Conservation (phyloP, 2,329 filamentous ascomycete genomes). For the Cladosporium phlei region DNA sequence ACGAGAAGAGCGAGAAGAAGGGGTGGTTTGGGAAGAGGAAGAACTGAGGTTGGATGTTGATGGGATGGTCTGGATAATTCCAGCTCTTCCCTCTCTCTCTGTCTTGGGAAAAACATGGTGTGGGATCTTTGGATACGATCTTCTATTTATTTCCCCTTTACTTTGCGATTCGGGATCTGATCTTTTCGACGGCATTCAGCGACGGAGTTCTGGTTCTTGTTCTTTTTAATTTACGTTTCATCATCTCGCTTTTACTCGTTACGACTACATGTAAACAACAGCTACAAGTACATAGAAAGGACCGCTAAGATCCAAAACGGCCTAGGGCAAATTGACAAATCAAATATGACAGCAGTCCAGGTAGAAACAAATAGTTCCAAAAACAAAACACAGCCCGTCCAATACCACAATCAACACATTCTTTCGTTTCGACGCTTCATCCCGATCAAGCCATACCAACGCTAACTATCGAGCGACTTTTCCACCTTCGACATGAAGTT, state of each 20-base stretch:
- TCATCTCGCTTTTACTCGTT: not conserved
- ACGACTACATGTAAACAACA: no score
- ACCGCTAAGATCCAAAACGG: no score
- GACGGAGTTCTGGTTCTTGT: not conserved
- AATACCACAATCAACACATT: no score
- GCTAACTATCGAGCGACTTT: no score
- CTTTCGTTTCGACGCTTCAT: no score
- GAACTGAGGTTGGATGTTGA: not conserved
- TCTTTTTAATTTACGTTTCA: not conserved
- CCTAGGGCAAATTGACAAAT: no score
- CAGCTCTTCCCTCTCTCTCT: not conserved
- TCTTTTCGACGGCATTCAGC: not conserved
- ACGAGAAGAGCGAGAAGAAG: conserved; percentile 17
- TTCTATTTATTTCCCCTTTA: not conserved
- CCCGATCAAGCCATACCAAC: no score
- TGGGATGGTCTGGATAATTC: not conserved
- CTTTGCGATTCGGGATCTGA: not conserved
- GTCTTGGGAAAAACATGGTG: not conserved
- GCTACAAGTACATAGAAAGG: no score
- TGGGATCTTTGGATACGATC: not conserved
- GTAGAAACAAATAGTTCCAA: no score
- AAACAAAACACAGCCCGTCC: no score
- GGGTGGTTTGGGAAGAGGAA: conserved; percentile 17
- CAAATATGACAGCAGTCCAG: no score
- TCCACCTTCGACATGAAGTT: no score